Base-by-base conservation (phyloP, 1,284 basidiomycete genomes). In the Cutaneotrichosporon dermatis region DNA sequence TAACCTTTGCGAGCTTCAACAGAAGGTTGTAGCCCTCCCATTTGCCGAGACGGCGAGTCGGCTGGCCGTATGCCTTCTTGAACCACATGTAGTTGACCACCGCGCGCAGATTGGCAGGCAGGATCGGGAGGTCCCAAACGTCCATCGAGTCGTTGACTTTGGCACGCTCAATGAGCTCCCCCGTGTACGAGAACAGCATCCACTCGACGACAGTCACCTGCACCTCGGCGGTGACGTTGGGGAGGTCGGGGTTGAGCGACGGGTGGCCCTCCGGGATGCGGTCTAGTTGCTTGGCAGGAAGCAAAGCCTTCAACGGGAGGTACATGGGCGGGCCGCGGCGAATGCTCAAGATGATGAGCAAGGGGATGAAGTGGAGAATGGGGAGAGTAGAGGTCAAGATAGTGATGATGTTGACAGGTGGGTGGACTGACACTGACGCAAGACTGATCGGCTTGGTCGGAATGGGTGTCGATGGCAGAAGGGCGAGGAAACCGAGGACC, bases 41-140 rank as follows among this genome's bases (percentile, higher is more conserved):
- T 40, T 64, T 61, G 33, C 68, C 68, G 8, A 69, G 62, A 35
- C 71, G 66, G 33, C 60, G 61, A 51, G 64, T 72, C 48, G 44
- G 70, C 25, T 64, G 61, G 13, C 76, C 75, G 58, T 78, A 79
- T 3, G 66, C 65, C 7, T 58, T 59, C 37, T 66, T 66, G 59
- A 79, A 72, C 8, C 57, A 36, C 46, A 64, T 52, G 57, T 72
- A 79, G 37, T 72, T 67, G 15, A 61, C 50, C 41, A 79, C 61
- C 0, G 76, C 72, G 55, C 90, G 87, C 83, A 91, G 86, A 65
- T 83, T 74, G 0, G 82, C 84, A 0, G 86, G 84, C 7, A 92
- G 82, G 55, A 93, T 85, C 2, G 91, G 91, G 46, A 93, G 78
- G 73, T 93, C 90, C 63, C 86, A 89, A 25, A 92, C 89, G 68